phyloP scores from a whole-genome alignment of 2,329 filamentous ascomycete species.

The Catunica adiposa region DNA sequence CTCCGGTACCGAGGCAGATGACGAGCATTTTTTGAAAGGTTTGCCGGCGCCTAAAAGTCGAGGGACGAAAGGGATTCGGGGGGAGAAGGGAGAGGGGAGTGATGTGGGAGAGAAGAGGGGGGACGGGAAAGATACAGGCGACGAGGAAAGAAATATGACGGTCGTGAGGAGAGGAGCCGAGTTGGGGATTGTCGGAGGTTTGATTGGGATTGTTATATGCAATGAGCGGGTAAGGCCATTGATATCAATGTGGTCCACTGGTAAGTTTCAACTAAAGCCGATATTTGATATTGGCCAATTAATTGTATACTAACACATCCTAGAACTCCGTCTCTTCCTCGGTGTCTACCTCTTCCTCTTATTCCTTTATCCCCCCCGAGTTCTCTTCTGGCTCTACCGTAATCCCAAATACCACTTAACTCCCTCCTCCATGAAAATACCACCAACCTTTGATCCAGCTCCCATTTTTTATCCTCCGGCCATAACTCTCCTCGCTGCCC shows the following conservation, averaged over 20 bases:
- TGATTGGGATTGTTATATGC: conserved; percentile 32
- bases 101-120: conserved; percentile 42
- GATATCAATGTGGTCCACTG: too few species aligned
- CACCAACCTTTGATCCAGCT: conserved; percentile 73
- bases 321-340: conserved; percentile 29
- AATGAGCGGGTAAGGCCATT: conserved; percentile 26
- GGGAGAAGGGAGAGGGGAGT: neutral
- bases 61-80: conserved; percentile 62
- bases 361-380: conserved; percentile 41
- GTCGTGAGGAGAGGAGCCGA: conserved; percentile 37
- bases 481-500: conserved; percentile 59
- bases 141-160: conserved; percentile 25
- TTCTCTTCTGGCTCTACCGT: conserved; percentile 33
- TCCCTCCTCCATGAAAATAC: conserved; percentile 35
- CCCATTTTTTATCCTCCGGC: conserved; percentile 73
- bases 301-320: conserved; percentile 7
- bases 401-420: conserved; percentile 23
- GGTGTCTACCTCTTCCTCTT: conserved; percentile 26
- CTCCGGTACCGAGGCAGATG: conserved; percentile 87
- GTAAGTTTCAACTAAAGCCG: neutral
- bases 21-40: conserved; percentile 76
- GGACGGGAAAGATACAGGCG: neutral
- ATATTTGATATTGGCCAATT: too few species aligned
- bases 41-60: conserved; percentile 62
- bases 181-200: conserved; percentile 31